Percentiles rank a stretch among this genome's conserved stretches.
Conservation (phyloP, 2,329 filamentous ascomycete genomes). For the Venturia nashicola region DNA sequence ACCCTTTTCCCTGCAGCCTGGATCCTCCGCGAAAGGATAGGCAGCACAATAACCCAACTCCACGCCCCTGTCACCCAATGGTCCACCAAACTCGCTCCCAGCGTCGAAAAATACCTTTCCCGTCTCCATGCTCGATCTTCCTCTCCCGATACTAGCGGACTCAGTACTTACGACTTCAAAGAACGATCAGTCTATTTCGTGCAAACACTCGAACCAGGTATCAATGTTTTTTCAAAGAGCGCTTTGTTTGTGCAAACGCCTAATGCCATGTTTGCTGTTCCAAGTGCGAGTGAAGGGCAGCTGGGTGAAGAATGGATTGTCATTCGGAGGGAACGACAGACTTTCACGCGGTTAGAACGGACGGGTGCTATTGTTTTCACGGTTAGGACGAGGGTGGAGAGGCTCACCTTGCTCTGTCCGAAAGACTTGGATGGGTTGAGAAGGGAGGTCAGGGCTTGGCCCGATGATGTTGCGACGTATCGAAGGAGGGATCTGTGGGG, state of each 20-base stretch:
- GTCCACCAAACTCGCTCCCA: constrained; percentile 33
- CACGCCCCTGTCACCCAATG: constrained; percentile 36
- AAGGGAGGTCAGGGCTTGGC: neutral
- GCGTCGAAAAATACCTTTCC: constrained; percentile 21
- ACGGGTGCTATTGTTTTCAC: neutral
- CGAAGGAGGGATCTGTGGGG: neutral
- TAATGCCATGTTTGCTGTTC: neutral
- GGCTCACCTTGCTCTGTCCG: neutral
- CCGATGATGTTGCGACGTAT: neutral
- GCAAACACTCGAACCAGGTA: neutral
- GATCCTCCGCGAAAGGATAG: constrained; percentile 36
- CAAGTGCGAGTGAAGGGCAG: neutral
- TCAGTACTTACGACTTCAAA: neutral
- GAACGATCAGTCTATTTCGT: constrained; percentile 2
- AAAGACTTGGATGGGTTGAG: neutral
- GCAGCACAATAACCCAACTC: constrained; percentile 34
- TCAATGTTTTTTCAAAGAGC: neutral
- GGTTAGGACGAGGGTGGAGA: neutral
- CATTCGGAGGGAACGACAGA: neutral
- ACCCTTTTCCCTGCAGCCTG: constrained; percentile 42
- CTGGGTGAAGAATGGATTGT: neutral
- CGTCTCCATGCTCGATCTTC: neutral
- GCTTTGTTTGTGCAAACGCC: neutral
- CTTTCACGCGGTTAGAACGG: neutral
- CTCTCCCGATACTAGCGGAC: neutral